phyloP scores from a whole-genome alignment of 163 green algal genomes.

The Chlorella variabilis region DNA sequence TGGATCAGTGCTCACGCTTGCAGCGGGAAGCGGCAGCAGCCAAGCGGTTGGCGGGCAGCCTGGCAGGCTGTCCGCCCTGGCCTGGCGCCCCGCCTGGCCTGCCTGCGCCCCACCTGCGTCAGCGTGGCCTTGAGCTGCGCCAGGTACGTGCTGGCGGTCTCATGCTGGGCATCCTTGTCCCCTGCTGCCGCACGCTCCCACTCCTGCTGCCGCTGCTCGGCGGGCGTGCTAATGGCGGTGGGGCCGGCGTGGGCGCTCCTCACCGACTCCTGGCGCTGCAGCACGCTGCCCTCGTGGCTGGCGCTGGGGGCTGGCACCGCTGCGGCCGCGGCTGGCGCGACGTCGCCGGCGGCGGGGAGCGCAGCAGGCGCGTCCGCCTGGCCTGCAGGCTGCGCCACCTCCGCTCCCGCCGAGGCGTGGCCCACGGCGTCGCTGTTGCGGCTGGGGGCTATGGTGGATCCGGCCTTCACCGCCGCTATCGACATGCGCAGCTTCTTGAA shows the following conservation, averaged over 20 bases:
- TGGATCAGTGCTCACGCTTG: too few species aligned
- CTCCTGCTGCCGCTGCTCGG: not conserved
- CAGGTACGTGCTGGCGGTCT: not conserved
- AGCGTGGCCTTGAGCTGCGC: not conserved
- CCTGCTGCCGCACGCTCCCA: too few species aligned
- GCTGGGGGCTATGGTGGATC: not conserved
- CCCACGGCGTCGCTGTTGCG: too few species aligned
- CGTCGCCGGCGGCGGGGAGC: not conserved
- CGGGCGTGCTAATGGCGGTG: not conserved
- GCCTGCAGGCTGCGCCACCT: not conserved
- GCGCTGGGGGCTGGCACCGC: not conserved
- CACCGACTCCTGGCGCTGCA: not conserved
- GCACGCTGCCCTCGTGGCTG: not conserved
- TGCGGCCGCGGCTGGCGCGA: not conserved
- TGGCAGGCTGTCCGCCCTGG: too few species aligned
- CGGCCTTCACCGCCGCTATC: not conserved
- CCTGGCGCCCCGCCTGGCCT: too few species aligned
- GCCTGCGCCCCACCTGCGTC: slow-evolving; percentile 3
- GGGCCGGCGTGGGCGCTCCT: not conserved
- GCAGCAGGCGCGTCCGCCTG: not conserved
- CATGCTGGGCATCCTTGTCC: not conserved
- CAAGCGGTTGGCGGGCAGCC: too few species aligned
- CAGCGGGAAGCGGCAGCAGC: too few species aligned
- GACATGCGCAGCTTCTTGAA: not conserved
- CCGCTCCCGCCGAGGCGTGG: not conserved